Evolutionary conservation across 2,329 filamentous ascomycete genomes (phyloP), one percentile per base, ranked within the genome.

Genomic region (Apiospora saccharicola): DNA sequence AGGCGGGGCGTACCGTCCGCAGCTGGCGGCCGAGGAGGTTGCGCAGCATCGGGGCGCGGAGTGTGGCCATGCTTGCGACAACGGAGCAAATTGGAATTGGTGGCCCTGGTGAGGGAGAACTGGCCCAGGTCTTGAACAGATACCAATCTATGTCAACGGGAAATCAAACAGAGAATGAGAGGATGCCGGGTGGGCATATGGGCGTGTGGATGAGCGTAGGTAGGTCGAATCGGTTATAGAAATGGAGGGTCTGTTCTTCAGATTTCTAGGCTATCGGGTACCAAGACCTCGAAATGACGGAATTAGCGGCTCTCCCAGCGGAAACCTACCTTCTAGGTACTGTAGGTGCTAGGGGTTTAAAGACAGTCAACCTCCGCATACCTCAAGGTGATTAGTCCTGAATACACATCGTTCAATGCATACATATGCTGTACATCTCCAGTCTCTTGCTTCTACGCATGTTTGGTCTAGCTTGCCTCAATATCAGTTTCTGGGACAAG

Each of bases 21-120:
- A 78, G 76, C 77, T 77, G 71, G 80, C 75, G 74, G 67, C 80
- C 79, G 14, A 83, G 71, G 44, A 89, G 77, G 73, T 86, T 83
- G 51, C 88, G 88, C 51, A 91, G 82, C 34, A 83, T 80, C 26
- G 67, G 67, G n/a, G 7, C 26, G 14, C 44, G 67, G 30, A n/a
- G n/a, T 47, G 67, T 41, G 34, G 57, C 57, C 57, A 64, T 64
- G 57, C 34, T 41, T n/a, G 34, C 4, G 37, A 41, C 2, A 10
- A 10, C 37, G 37, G 37, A 7, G 8, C 12, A 30, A 30, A 53
- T 7, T 12, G 51, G 26, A 57, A 34, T 57, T 57, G 26, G 26
- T 16, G 26, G 19, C 4, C 24, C 26, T 57, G 26, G 26, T 4
- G 6, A 57, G 26, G 16, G 8, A 57, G 53, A 19, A 57, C 26